Percentiles rank a stretch among this genome's conserved stretches.
Evolutionary conservation across 208 protist genomes (phyloP).

Genomic region (Trypanosoma avium): DNA sequence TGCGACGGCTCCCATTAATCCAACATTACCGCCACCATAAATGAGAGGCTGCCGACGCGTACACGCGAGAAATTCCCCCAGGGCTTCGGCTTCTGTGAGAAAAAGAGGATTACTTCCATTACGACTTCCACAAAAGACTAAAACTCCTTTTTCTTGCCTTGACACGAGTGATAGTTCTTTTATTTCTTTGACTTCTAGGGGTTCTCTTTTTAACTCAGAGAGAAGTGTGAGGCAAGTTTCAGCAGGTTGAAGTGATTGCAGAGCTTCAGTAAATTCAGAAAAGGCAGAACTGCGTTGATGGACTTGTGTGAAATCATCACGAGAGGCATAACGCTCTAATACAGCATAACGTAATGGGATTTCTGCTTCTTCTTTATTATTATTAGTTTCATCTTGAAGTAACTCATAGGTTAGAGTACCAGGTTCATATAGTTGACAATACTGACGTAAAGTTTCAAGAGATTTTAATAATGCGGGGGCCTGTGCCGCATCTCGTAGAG

Average conservation of each 20-base stretch:
- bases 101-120: conserved; percentile 44
- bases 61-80: conserved; percentile 48
- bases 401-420: conserved; percentile 74
- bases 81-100: conserved; percentile 35
- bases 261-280: neutral
- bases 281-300: neutral
- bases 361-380: too few species aligned
- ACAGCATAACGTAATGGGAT: conserved; percentile 40
- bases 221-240: too few species aligned
- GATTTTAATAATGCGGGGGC: conserved; percentile 36
- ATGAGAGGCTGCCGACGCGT: conserved; percentile 43
- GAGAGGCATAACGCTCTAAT: conserved; percentile 58
- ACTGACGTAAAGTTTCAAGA: conserved; percentile 46
- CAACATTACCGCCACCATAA: conserved; percentile 79
- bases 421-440: conserved; percentile 49
- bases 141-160: conserved; percentile 51
- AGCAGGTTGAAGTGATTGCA: neutral
- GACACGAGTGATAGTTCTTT: neutral
- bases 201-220: too few species aligned
- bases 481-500: conserved; percentile 35
- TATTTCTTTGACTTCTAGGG: neutral
- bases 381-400: conserved; percentile 28
- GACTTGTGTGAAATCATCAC: conserved; percentile 6
- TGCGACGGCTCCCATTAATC: conserved; percentile 77
- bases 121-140: conserved; percentile 71